Base-by-base conservation (phyloP, 1,284 basidiomycete species). In the Ganoderma multipileum region DNA sequence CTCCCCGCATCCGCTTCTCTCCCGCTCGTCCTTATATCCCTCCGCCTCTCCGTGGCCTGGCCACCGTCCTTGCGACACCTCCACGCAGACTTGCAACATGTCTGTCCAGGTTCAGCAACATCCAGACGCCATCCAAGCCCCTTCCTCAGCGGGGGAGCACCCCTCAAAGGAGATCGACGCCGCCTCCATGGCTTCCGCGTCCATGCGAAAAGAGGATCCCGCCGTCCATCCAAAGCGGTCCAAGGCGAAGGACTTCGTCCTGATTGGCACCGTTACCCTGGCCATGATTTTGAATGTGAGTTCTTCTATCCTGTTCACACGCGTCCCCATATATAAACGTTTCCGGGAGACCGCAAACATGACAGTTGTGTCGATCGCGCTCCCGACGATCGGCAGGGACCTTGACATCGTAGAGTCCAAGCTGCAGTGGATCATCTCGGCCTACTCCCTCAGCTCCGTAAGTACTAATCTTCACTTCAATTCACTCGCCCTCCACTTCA, bases 391-490 rank as follows among this genome's bases (percentile, higher is more conserved):
- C 54, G 85, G 86, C 39, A 61, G 68, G 4, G 84, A 85, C 33
- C 78, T 89, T n/a, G 68, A 80, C 47, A 84, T 87, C 33, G 73
- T 76, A 9, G 74, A 83, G 61, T 79, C 82, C 66, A 72, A 80
- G 30, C 80, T 91, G 2, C 87, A 90, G 71, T 91, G 90, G 90
- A 80, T 89, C n/a, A 76, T 87, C 11, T 85, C 85, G 6, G 86
- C 88, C 2, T 89, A 86, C 74, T 77, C 86, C 0, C 78, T 88
- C 44, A 83, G 82, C 68, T 84, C 84, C 3, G 83, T 83, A 28
- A 60, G 79, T 76, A 8, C 30, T 11, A 60, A n/a, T 33, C 33
- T 8, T 33, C 33, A 5, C 64, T 36, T 41, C 33, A 7, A 58
- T 47, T 38, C 33, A n/a, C n/a, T 23, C 30, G 36, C 33, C 33